Percentiles rank a stretch among this genome's conserved stretches.
Conservation (phyloP, 352 stramenopile species). For the Aphanomyces invadans region DNA sequence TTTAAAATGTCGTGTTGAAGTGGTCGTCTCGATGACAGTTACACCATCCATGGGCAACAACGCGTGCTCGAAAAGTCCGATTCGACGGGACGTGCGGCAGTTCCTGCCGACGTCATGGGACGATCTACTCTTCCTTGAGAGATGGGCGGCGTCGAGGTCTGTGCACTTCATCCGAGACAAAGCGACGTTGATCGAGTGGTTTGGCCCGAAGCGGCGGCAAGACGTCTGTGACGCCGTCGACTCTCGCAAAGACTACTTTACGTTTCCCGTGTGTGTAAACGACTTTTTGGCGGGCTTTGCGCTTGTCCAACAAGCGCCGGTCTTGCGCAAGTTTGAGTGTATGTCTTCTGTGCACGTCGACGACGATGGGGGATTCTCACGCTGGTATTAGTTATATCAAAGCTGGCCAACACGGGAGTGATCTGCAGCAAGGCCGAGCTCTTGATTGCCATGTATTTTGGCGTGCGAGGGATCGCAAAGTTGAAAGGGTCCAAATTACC, state of each 20-base stretch:
- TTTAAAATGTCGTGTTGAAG: neutral
- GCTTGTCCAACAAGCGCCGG: neutral
- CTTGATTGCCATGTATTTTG: constrained; percentile 10
- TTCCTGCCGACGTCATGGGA: constrained; percentile 5
- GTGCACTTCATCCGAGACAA: neutral
- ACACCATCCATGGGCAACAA: neutral
- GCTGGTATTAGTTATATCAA: constrained; percentile 15
- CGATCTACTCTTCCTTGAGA: neutral
- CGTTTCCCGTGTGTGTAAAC: constrained; percentile 2
- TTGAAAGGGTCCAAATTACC: neutral
- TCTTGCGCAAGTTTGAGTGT: constrained; percentile 7
- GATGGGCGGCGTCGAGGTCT: neutral
- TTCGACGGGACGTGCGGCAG: neutral
- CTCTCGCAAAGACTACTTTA: neutral
- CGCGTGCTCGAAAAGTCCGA: neutral
- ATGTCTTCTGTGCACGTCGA: too few relatives aligned
- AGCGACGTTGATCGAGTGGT: neutral
- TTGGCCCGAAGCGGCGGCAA: neutral
- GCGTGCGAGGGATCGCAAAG: neutral
- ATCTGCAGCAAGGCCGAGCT: constrained; percentile 16
- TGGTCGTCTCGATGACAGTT: neutral
- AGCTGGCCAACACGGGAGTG: constrained; percentile 5
- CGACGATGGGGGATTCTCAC: too few relatives aligned
- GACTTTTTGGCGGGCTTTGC: constrained; percentile 9
- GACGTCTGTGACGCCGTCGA: neutral